Percentiles rank a stretch among this genome's conserved stretches.
These are phyloP conservation scores for Trichoderma harzianum DNA, from an alignment of 2,329 filamentous ascomycete species.

Conservation along the genomic window DNA sequence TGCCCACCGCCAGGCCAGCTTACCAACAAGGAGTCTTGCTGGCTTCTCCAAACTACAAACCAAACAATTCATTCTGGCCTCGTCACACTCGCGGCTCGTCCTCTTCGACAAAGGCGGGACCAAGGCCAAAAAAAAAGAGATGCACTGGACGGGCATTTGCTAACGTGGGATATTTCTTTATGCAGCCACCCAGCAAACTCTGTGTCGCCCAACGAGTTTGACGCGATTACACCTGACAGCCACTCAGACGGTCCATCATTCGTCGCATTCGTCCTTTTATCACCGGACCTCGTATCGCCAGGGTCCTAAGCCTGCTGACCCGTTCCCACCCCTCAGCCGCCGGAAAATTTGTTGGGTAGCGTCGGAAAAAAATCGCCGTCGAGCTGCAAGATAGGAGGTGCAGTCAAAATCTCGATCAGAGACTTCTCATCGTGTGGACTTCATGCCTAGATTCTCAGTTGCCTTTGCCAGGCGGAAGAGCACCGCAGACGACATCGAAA, in stretches of 20 bases:
- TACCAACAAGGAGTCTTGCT: not conserved
- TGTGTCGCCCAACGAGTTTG: slow-evolving; percentile 18
- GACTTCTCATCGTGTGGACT: slow-evolving; percentile 31
- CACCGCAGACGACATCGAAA: slow-evolving; percentile 52
- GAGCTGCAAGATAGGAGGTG: slow-evolving; percentile 15
- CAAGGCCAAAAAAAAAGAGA: not conserved
- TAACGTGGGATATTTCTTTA: slow-evolving; percentile 13
- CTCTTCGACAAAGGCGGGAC: not conserved
- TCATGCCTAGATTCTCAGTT: slow-evolving; percentile 62
- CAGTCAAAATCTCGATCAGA: not conserved
- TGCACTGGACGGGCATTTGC: slow-evolving; percentile 8
- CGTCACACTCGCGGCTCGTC: not conserved
- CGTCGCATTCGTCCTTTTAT: slow-evolving; percentile 3
- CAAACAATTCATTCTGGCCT: not conserved
- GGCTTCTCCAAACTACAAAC: not conserved
- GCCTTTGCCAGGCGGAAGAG: slow-evolving; percentile 59
- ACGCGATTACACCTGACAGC: slow-evolving; percentile 15
- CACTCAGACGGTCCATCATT: slow-evolving; percentile 9
- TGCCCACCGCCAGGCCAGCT: not conserved
- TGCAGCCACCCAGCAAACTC: slow-evolving; percentile 14
- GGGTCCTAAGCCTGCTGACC: slow-evolving; percentile 8
- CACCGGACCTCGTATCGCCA: slow-evolving; percentile 18
- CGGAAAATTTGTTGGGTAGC: slow-evolving; percentile 13
- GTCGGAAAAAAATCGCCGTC: slow-evolving; percentile 21
- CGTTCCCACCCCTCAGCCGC: slow-evolving; percentile 8